Percentiles rank a stretch among this genome's conserved stretches.
These are phyloP conservation scores for Manihot esculenta DNA, from an alignment of 441 rosid species.

Conservation along the genomic window DNA sequence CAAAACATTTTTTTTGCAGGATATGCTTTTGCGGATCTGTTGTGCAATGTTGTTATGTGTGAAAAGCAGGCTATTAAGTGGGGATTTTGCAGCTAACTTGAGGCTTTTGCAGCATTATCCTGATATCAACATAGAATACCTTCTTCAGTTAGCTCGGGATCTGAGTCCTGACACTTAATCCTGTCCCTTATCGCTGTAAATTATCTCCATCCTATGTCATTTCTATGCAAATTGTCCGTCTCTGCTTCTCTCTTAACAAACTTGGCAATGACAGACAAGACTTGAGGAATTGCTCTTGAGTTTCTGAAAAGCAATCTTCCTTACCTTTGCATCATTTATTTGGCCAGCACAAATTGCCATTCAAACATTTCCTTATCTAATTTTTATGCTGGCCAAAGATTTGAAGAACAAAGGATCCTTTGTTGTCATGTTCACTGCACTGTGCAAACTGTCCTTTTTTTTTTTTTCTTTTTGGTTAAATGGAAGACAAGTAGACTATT, in stretches of 20 bases:
- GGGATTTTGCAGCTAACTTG: constrained; percentile 64
- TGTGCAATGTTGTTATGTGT: constrained; percentile 66
- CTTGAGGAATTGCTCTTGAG: background rate
- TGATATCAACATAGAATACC: constrained; percentile 46
- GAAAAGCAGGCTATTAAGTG: constrained; percentile 48
- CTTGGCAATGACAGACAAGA: background rate
- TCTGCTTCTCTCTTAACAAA: background rate
- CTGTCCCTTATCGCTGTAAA: constrained; percentile 35
- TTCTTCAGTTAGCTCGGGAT: constrained; percentile 58
- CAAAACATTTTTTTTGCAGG: constrained; percentile 37
- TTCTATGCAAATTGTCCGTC: background rate
- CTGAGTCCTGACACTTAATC: constrained; percentile 50
- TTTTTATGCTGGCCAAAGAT: background rate
- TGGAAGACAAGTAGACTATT: too few species aligned
- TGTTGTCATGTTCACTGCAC: too few species aligned
- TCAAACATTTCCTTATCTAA: too few species aligned
- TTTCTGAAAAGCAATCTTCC: background rate
- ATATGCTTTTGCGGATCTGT: constrained; percentile 65
- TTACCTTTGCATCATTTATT: background rate
- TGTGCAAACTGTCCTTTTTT: too few species aligned
- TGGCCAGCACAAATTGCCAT: too few species aligned
- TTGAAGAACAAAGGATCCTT: too few species aligned
- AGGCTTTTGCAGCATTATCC: constrained; percentile 63
- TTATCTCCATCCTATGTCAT: background rate
- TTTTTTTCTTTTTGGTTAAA: too few species aligned